Evolutionary conservation across 352 stramenopile species (phyloP).

Genomic region (Aphanomyces euteiches): DNA sequence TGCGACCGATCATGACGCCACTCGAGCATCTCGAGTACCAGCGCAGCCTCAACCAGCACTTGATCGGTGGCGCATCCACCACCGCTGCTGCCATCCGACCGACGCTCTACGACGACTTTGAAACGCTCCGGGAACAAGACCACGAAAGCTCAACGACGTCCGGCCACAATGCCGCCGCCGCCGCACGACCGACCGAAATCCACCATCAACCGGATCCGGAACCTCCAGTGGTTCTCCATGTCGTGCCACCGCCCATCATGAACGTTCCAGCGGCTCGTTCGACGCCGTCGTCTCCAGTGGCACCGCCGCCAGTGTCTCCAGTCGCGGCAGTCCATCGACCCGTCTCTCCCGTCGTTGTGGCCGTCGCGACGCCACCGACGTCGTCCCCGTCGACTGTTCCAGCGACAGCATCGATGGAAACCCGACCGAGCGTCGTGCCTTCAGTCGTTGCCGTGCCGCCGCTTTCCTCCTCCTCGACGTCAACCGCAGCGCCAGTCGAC

Average conservation of each 20-base stretch:
- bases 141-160: neutral
- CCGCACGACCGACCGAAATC: neutral
- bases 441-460: neutral
- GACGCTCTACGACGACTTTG: constrained; percentile 15
- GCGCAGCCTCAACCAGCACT: constrained; percentile 21
- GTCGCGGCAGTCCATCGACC: neutral
- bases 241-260: neutral
- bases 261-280: neutral
- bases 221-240: neutral
- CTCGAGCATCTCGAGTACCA: constrained; percentile 30
- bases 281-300: neutral
- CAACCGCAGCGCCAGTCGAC: neutral
- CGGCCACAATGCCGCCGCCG: neutral
- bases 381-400: no score
- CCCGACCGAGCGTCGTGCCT: neutral
- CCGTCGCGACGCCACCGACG: no score
- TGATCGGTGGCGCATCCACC: neutral
- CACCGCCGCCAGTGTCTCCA: neutral
- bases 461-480: neutral
- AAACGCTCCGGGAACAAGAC: neutral
- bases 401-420: neutral
- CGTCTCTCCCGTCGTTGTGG: no score
- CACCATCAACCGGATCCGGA: neutral
- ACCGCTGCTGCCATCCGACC: neutral
- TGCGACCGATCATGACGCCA: constrained; percentile 26